Conservation (phyloP, 345 rosid genomes). For the Populus ilicifolia region DNA sequence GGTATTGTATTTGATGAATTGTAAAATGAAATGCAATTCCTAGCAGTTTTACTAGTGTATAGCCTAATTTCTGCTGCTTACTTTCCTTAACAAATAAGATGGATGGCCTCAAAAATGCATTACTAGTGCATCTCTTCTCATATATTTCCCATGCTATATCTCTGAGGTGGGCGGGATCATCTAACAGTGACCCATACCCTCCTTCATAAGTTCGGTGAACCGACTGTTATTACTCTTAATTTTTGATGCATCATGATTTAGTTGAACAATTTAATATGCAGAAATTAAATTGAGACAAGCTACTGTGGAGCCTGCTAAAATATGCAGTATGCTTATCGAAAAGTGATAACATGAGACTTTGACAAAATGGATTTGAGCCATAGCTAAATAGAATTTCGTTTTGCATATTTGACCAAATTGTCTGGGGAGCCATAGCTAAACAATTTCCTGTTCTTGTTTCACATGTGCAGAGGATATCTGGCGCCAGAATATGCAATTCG, state of each 20-base stretch:
- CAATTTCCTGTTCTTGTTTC: background rate
- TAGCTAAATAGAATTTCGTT: background rate
- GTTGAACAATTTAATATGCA: background rate
- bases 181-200: background rate
- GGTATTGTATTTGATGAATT: background rate
- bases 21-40: background rate
- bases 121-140: background rate
- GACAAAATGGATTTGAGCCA: background rate
- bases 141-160: background rate
- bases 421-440: background rate
- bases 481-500: slow-evolving; percentile 76
- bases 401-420: background rate
- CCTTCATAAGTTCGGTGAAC: background rate
- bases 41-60: background rate
- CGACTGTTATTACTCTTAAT: background rate
- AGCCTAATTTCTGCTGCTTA: background rate
- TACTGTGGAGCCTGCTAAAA: background rate
- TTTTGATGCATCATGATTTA: background rate
- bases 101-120: background rate
- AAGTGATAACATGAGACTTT: background rate
- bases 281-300: background rate
- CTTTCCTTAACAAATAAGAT: background rate
- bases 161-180: background rate
- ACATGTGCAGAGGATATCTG: slow-evolving; percentile 52
- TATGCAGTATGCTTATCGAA: background rate